Percentiles rank a stretch among this genome's conserved stretches.
Conservation (phyloP, 768 basidiomycete species). For the Phaeolepiota aurea region DNA sequence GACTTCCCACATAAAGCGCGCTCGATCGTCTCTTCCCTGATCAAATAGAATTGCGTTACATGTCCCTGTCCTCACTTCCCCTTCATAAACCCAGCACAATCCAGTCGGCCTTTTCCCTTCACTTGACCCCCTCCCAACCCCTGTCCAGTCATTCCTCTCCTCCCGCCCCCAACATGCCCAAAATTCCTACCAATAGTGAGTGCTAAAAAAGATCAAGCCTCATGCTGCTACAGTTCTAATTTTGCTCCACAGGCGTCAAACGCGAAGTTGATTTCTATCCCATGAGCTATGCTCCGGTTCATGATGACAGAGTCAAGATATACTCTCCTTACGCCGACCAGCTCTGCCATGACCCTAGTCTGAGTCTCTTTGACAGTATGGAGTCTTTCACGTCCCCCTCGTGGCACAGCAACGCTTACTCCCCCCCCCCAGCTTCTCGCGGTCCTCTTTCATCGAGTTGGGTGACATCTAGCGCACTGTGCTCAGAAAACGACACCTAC, state of each 20-base stretch:
- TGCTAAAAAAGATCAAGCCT: too few species aligned
- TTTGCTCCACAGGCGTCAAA: not conserved
- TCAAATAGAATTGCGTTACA: slow-evolving; percentile 14
- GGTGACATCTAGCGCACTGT: slow-evolving; percentile 14
- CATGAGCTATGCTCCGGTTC: not conserved
- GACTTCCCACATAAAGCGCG: too few species aligned
- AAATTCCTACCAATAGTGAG: too few species aligned
- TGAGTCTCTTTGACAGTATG: not conserved
- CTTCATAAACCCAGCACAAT: slow-evolving; percentile 22
- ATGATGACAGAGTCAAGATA: not conserved
- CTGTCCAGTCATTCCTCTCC: not conserved
- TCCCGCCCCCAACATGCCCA: not conserved
- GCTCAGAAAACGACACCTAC: slow-evolving; percentile 16
- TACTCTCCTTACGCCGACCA: not conserved
- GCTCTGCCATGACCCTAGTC: not conserved
- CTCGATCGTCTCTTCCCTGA: slow-evolving; percentile 18
- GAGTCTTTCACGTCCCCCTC: too few species aligned
- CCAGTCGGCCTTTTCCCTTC: slow-evolving; percentile 2
- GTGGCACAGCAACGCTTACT: too few species aligned
- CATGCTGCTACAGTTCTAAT: too few species aligned
- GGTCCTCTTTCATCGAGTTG: slow-evolving; percentile 14
- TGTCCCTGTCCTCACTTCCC: slow-evolving; percentile 19
- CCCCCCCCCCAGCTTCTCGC: slow-evolving; percentile 10
- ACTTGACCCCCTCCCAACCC: not conserved
- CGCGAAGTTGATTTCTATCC: not conserved